Percentiles rank a stretch among this genome's conserved stretches.
Conservation (phyloP, 805 yeast genomes). For the Tetrapisispora pingtungensis region DNA sequence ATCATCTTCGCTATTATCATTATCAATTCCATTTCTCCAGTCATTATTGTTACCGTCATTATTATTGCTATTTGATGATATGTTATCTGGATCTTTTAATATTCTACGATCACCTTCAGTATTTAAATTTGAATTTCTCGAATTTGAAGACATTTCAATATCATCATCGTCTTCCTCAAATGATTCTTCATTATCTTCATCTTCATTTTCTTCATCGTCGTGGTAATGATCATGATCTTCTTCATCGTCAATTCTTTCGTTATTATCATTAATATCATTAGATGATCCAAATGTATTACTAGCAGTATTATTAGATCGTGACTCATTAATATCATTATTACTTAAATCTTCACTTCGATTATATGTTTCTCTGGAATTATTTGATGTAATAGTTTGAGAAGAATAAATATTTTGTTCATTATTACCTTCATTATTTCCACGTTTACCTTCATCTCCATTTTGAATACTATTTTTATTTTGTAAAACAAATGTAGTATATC, state of each 20-base stretch:
- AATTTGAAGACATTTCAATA: slow-evolving; percentile 1
- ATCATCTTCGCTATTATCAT: not conserved
- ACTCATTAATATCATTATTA: not conserved
- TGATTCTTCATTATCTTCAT: not conserved
- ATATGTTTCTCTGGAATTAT: not conserved
- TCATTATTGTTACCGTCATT: not conserved
- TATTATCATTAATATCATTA: too few species aligned
- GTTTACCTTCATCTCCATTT: slow-evolving; percentile 4
- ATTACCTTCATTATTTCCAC: not conserved
- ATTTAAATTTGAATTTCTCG: not conserved
- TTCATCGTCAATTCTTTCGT: not conserved
- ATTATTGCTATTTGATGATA: not conserved
- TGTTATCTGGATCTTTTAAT: not conserved
- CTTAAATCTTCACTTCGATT: not conserved
- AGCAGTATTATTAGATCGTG: not conserved
- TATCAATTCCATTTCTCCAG: not conserved
- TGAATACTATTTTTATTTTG: not conserved
- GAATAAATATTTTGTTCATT: too few species aligned
- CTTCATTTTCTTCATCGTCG: not conserved
- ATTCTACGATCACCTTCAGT: not conserved
- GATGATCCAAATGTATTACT: not conserved
- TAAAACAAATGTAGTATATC: slow-evolving; percentile 15
- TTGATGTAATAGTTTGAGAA: not conserved
- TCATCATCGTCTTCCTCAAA: slow-evolving; percentile 2
- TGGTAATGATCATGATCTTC: too few species aligned